Conservation (phyloP, 345 rosid species). For the Excoecaria agallocha region DNA sequence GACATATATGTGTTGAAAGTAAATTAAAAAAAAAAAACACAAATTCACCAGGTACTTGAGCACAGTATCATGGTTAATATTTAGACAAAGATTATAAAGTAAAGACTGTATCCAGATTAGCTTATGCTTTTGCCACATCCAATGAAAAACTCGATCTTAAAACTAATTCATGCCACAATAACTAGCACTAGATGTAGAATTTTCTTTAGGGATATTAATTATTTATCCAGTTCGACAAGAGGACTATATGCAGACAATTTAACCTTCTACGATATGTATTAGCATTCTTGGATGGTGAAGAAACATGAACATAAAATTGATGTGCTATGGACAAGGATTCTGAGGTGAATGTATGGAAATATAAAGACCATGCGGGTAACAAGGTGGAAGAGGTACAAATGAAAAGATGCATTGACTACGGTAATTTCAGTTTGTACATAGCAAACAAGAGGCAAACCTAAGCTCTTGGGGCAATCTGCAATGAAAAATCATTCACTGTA, state of each 20-base stretch:
- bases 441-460: neutral
- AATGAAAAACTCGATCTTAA: neutral
- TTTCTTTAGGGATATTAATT: neutral
- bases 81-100: neutral
- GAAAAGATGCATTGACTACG: neutral
- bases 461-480: neutral
- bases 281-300: neutral
- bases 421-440: neutral
- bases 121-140: neutral
- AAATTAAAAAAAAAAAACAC: neutral
- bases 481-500: neutral
- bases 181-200: neutral
- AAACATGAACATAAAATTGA: neutral
- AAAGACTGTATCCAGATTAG: neutral
- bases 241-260: neutral
- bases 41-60: neutral
- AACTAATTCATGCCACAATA: neutral
- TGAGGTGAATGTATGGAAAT: neutral
- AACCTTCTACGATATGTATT: neutral
- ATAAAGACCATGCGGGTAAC: neutral
- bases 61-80: neutral
- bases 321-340: neutral
- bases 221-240: neutral
- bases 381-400: neutral
- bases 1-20: neutral